These are phyloP conservation scores for Penicillium thymicola DNA, from an alignment of 2,329 filamentous ascomycete genomes.

Conservation along the genomic window DNA sequence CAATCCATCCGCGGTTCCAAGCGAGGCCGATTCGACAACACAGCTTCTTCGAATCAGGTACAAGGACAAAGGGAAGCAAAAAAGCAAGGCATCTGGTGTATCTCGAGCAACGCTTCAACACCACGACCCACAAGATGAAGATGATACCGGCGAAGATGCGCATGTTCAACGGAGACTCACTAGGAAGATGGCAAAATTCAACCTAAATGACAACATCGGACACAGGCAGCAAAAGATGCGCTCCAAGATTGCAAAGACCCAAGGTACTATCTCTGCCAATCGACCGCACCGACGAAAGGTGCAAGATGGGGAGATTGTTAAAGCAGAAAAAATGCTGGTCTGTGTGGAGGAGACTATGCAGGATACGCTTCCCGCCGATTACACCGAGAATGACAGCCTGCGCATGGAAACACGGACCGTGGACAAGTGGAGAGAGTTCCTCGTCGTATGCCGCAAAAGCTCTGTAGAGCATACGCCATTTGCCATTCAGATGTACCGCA, in stretches of 20 bases:
- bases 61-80: slow-evolving; percentile 22
- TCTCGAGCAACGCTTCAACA: slow-evolving; percentile 26
- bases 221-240: slow-evolving; percentile 42
- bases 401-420: slow-evolving; percentile 56
- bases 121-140: slow-evolving; percentile 35
- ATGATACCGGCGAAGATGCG: slow-evolving; percentile 10
- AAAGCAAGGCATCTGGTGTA: slow-evolving; percentile 14
- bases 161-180: slow-evolving; percentile 20
- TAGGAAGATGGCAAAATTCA: slow-evolving; percentile 43
- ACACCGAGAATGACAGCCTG: slow-evolving; percentile 61
- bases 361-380: slow-evolving; percentile 56
- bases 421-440: slow-evolving; percentile 65
- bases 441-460: slow-evolving; percentile 59
- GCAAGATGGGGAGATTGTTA: slow-evolving; percentile 60
- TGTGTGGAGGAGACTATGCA: slow-evolving; percentile 55
- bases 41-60: slow-evolving; percentile 29
- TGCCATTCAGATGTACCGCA: slow-evolving; percentile 59
- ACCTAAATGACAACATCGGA: slow-evolving; percentile 43
- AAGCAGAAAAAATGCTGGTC: slow-evolving; percentile 67
- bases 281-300: slow-evolving; percentile 38
- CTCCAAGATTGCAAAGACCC: slow-evolving; percentile 37
- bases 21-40: slow-evolving; percentile 34
- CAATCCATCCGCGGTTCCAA: slow-evolving; percentile 23
- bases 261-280: slow-evolving; percentile 34
- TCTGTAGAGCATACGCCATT: slow-evolving; percentile 54